These are phyloP conservation scores for Auriscalpium orientale DNA, from an alignment of 768 basidiomycete species.

Conservation along the genomic window DNA sequence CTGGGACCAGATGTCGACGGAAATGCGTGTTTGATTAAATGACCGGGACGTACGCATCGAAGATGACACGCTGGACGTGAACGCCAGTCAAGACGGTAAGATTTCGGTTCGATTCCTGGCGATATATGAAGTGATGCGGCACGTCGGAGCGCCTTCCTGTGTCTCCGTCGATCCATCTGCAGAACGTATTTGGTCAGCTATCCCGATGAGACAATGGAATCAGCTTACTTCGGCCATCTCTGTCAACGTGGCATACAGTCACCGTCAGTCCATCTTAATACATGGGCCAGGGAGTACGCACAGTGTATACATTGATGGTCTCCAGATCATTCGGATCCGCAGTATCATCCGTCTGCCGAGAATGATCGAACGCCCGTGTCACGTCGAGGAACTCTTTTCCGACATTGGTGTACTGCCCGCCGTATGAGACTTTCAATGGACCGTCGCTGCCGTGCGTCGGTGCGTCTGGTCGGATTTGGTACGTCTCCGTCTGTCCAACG, in stretches of 20 bases:
- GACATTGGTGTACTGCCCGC: constrained; percentile 17
- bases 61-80: constrained; percentile 26
- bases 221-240: constrained; percentile 48
- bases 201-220: too few relatives aligned
- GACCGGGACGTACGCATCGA: constrained; percentile 15
- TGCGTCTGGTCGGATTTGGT: constrained; percentile 22
- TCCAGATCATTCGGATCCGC: constrained; percentile 16
- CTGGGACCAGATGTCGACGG: constrained; percentile 11
- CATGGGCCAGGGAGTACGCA: constrained; percentile 1
- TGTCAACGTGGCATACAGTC: constrained; percentile 14
- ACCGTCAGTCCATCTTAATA: not conserved
- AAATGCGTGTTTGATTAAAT: not conserved
- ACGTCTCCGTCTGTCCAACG: constrained; percentile 29
- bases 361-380: constrained; percentile 16
- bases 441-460: constrained; percentile 40
- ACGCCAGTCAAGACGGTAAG: constrained; percentile 25
- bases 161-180: constrained; percentile 42
- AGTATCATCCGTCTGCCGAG: constrained; percentile 12
- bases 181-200: not conserved
- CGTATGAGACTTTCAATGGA: constrained; percentile 33
- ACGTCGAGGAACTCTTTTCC: constrained; percentile 21
- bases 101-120: constrained; percentile 20
- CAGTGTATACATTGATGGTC: constrained; percentile 20
- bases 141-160: constrained; percentile 51
- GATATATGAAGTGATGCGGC: constrained; percentile 35